Evolutionary conservation across 129 eudicot species (phyloP), one percentile per base, ranked within the genome.

Genomic region (Arctium minus): DNA sequence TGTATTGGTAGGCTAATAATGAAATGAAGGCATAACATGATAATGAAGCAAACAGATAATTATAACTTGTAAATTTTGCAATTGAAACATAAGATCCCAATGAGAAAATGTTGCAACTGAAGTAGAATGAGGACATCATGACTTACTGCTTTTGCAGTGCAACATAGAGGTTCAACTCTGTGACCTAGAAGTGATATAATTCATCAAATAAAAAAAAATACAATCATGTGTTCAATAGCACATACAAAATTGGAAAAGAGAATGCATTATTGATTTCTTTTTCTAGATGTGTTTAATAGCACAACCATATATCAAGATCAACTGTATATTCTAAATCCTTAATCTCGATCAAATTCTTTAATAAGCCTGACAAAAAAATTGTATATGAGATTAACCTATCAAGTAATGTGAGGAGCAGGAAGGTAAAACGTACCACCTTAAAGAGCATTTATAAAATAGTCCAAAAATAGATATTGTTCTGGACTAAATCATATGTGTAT

Each of bases 121-220:
- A 60, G 68, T 60, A 60, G 68, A 17, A 60, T 60, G 68, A 60
- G 29, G 68, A 73, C 27, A 29, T 39, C 22, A 80, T 5, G 44
- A 88, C 96, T 91, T 90, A 96, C 99, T 90, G 93, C 76, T 96
- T 96, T 89, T 93, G 93, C 83, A 90, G 86, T 75, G 97, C 99
- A 72, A 96, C 99, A 64, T 91, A 96, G 6, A 92, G 91, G 78
- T 96, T 96, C 84, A 96, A 88, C 87, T 96, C 99, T 83, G 92
- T 96, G 81, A 96, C 92, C 98, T 36, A 79, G 72, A 72, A 70
- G 86, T 68, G 74, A 64, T 37, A 76, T 78, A 68, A 40, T 72
- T 80, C 37, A 79, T 76, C 44, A 77, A 71, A 35, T 75, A 32
- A 56, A 67, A 29, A 84, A 46, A 48, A 62, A 64, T 33, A 72